Evolutionary conservation across 2,329 filamentous ascomycete genomes (phyloP).

Genomic region (Fusarium sp.): DNA sequence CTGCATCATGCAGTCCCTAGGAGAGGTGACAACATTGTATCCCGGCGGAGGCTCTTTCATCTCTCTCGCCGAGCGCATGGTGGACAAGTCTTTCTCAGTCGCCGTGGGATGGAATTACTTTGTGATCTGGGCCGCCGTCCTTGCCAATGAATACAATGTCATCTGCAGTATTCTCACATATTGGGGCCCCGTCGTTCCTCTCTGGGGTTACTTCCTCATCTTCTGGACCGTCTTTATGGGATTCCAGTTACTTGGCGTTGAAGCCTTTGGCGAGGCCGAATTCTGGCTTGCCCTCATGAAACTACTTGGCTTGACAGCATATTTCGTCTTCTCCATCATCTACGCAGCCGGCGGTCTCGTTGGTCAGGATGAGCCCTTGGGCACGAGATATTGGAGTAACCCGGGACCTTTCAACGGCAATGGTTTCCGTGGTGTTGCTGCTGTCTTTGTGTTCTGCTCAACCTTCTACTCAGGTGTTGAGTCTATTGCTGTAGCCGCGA

Average conservation of each 20-base stretch:
- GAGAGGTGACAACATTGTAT: conserved; percentile 80
- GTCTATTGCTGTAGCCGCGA: conserved; percentile 73
- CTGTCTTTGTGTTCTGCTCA: conserved; percentile 77
- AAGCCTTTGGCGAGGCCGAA: conserved; percentile 82
- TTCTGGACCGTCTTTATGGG: conserved; percentile 78
- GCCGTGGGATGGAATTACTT: conserved; percentile 81
- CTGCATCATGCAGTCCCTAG: conserved; percentile 78
- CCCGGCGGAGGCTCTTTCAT: conserved; percentile 79
- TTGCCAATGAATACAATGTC: conserved; percentile 80
- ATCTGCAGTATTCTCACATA: conserved; percentile 75
- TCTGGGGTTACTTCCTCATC: conserved; percentile 79
- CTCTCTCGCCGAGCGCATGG: conserved; percentile 77
- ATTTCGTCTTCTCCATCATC: conserved; percentile 80
- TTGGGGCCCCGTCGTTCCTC: conserved; percentile 72
- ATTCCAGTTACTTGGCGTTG: conserved; percentile 79
- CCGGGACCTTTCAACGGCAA: conserved; percentile 76
- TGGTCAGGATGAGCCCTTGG: conserved; percentile 69
- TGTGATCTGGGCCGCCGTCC: conserved; percentile 74
- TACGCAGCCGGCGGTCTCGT: conserved; percentile 77
- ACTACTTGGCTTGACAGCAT: conserved; percentile 76
- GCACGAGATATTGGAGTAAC: conserved; percentile 78
- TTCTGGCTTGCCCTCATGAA: conserved; percentile 84
- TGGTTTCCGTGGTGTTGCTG: conserved; percentile 75
- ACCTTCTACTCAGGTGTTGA: conserved; percentile 79
- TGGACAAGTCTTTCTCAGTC: conserved; percentile 77